These are phyloP conservation scores for Stephanodiscus minutulus DNA, from an alignment of 108 stramenopile species.

Conservation along the genomic window DNA sequence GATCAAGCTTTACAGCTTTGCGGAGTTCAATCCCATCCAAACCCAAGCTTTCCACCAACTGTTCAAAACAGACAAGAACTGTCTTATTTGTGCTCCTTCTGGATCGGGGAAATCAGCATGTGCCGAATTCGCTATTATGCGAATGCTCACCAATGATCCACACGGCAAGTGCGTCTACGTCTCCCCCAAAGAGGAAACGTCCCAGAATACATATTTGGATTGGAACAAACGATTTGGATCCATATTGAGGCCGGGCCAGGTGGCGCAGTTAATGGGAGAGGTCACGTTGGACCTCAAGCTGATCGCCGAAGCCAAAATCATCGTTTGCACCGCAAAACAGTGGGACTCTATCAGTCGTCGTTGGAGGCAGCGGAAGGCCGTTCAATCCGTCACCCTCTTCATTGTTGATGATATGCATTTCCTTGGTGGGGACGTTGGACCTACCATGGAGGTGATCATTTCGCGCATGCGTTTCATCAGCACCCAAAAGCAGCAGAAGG, in stretches of 20 bases:
- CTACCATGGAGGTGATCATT: conserved; percentile 94
- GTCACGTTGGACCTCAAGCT: conserved; percentile 85
- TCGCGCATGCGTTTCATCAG: conserved; percentile 95
- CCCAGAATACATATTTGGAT: conserved; percentile 58
- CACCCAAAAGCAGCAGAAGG: conserved; percentile 66
- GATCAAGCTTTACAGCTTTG: conserved; percentile 65
- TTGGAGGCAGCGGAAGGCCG: conserved; percentile 95
- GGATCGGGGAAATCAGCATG: conserved; percentile 93
- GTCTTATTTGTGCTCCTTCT: conserved; percentile 94
- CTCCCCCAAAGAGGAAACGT: conserved; percentile 89
- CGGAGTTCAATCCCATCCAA: conserved; percentile 97
- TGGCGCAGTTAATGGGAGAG: conserved; percentile 90
- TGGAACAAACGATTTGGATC: conserved; percentile 85
- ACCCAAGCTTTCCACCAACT: conserved; percentile 96
- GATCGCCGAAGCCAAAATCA: conserved; percentile 70
- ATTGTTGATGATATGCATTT: conserved; percentile 97
- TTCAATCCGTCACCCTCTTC: conserved; percentile 90
- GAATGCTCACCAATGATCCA: conserved; percentile 80
- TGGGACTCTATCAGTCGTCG: conserved; percentile 94
- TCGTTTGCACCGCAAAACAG: conserved; percentile 82
- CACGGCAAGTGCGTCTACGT: conserved; percentile 92
- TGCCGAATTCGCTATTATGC: conserved; percentile 95
- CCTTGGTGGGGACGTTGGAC: conserved; percentile 89
- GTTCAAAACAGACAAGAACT: conserved; percentile 90
- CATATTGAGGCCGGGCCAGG: conserved; percentile 65